Base-by-base conservation (phyloP, 352 stramenopile species). In the Phytophthora ramorum region DNA sequence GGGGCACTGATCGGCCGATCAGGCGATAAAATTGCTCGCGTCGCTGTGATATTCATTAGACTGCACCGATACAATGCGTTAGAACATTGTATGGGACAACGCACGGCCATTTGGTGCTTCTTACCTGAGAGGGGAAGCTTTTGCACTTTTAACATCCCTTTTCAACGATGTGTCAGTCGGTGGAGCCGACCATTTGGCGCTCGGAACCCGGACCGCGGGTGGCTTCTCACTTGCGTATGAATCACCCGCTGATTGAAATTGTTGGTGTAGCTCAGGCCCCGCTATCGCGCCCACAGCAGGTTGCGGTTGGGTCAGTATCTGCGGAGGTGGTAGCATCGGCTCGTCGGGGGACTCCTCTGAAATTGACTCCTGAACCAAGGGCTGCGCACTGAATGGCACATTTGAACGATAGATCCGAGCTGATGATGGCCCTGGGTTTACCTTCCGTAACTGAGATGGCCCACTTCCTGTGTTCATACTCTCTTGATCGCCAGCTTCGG, bases 331-430 rank as follows among this genome's bases (percentile, higher is more conserved):
- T 13, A 61, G 28, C 13, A 45, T 35, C 10, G 30, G 2, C 12
- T 69, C 55, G 1, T 63, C 51, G 8, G 44, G 30, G 2, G 32
- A 45, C 64, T 75, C 67, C 37, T 75, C 67, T 22, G 48, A 13
- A 30, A 75, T 71, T 9, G 62, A 48, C 34, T 71, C 62, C 24
- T 66, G 62, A 52, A 67, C 35, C 19, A 75, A 30, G 16, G 64
- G 56, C 28, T 85, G 70, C 0, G 83, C 83, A 14, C 50, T 90
- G 10, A 92, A 81, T n/a, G 83, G 83, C 8, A 84, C 56, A 34
- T 82, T 88, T 0, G 79, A 92, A 48, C 81, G 83, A 34, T 88
- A 92, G 26, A 92, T 82, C 4, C 76, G 74, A 14, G 70, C 73
- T 7, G 83, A 76, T 0, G 79, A 77, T 17, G 75, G 67, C 0